phyloP scores from a whole-genome alignment of 352 stramenopile species.

The Globisporangium iwayamae region DNA sequence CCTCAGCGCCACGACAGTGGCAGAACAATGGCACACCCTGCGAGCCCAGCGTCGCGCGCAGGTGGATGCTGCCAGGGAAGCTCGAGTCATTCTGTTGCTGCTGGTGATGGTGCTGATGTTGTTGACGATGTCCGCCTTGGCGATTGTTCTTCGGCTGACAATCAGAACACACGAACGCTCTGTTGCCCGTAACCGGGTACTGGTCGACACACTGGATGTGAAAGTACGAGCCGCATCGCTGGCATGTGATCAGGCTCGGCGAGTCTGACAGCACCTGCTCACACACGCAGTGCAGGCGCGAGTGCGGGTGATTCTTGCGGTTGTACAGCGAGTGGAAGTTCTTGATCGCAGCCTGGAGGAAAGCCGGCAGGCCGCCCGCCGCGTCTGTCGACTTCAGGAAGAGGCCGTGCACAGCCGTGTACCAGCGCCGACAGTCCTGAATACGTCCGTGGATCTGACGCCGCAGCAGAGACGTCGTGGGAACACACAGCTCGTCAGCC shows the following conservation, averaged over 20 bases:
- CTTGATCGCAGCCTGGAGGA: slow-evolving; percentile 41
- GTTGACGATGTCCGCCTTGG: slow-evolving; percentile 1
- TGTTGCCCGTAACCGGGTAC: slow-evolving; percentile 1
- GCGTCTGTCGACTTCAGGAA: slow-evolving; percentile 51
- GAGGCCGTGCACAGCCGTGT: slow-evolving; percentile 38
- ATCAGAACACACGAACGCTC: slow-evolving; percentile 22
- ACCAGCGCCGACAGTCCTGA: slow-evolving; percentile 71
- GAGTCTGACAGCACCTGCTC: slow-evolving; percentile 59
- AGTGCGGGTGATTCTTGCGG: slow-evolving; percentile 20
- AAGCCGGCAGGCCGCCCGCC: slow-evolving; percentile 30
- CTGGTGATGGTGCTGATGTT: background rate
- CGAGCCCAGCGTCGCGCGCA: slow-evolving; percentile 17
- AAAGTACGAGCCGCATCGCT: slow-evolving; percentile 46
- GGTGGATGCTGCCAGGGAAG: slow-evolving; percentile 7
- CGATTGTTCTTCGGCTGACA: slow-evolving; percentile 16
- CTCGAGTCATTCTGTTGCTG: slow-evolving; percentile 5
- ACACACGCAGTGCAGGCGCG: slow-evolving; percentile 59
- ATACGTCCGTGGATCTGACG: slow-evolving; percentile 58
- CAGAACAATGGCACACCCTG: slow-evolving; percentile 53
- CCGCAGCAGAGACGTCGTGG: slow-evolving; percentile 52
- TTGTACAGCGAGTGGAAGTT: slow-evolving; percentile 23
- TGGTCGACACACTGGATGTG: slow-evolving; percentile 52
- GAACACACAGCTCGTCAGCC: slow-evolving; percentile 57
- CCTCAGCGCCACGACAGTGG: slow-evolving; percentile 58
- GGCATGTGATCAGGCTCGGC: slow-evolving; percentile 46